Evolutionary conservation across 108 stramenopile species (phyloP).

Genomic region (Skeletonema costatum): DNA sequence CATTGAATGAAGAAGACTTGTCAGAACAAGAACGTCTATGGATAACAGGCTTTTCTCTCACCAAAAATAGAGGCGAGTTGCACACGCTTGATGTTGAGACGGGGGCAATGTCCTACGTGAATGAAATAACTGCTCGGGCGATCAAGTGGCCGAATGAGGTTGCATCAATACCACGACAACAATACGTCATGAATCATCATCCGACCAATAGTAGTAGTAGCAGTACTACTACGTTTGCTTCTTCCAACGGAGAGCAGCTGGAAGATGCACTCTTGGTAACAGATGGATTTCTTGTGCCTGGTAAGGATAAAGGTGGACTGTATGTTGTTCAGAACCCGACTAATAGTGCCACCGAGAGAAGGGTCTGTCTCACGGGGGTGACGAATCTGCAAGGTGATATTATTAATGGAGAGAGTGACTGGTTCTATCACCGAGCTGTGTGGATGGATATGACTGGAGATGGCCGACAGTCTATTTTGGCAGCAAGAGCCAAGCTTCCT

Average conservation of each 20-base stretch:
- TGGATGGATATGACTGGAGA: conserved; percentile 92
- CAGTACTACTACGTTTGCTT: neutral
- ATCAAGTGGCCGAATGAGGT: conserved; percentile 95
- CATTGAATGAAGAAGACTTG: neutral
- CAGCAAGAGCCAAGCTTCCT: conserved; percentile 81
- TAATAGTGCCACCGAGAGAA: conserved; percentile 60
- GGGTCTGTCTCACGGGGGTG: conserved; percentile 59
- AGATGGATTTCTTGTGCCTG: conserved; percentile 96
- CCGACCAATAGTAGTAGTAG: neutral
- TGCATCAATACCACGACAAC: conserved; percentile 58
- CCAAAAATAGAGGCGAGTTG: conserved; percentile 67
- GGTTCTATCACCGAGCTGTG: conserved; percentile 95
- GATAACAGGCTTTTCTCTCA: conserved; percentile 84
- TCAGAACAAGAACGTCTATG: conserved; percentile 62
- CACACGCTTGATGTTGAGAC: conserved; percentile 62
- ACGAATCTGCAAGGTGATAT: conserved; percentile 32
- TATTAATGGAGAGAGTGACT: conserved; percentile 57
- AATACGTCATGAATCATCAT: conserved; percentile 6
- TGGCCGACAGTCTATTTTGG: conserved; percentile 86
- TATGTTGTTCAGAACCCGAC: conserved; percentile 84
- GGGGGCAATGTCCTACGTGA: conserved; percentile 59
- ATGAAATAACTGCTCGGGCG: conserved; percentile 55
- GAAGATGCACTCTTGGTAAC: conserved; percentile 85
- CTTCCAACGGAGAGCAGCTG: conserved; percentile 9
- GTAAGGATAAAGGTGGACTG: conserved; percentile 91